Base-by-base conservation (phyloP, 2,329 filamentous ascomycete genomes). In the Westerdykella ornata region DNA sequence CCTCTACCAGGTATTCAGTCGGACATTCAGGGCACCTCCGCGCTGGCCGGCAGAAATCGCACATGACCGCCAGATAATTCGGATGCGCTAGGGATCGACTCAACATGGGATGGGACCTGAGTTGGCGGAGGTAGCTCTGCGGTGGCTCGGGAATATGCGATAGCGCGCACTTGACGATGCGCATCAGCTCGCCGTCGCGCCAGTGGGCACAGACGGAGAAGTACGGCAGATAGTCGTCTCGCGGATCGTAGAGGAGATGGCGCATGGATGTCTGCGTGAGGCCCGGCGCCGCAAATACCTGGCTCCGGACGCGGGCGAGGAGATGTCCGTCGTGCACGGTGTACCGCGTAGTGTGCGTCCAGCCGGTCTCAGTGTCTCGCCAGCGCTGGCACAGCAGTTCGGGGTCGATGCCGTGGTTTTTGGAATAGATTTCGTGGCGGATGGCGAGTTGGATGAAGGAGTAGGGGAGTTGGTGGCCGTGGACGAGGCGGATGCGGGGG, bases 141-240 rank as follows among this genome's bases (percentile, higher is more conserved):
- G 70, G 67, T 5, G 68, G 65, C 0, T 67, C 59, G 0, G 77
- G 77, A 26, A 82, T 72, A 48, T 82, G 78, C 9, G 63, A 65
- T 9, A 82, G 63, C 3, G 77, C 77, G 54, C 78, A 82, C 62
- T 82, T 82, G 50, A 76, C 78, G 26, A 76, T 63, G 13, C 73
- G 68, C 68, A 79, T 80, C 13, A 82, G 63, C 28, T 78, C 68
- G 14, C 78, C 78, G 46, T 81, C 75, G 14, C 72, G 69, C 78
- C 78, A 82, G 56, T 82, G 78, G 1, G 75, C 70, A 49, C 78
- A 82, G 1, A 72, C 74, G 9, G 75, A 78, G 60, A 82, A 82
- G 56, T 76, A 82, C 0, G 78, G 78, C 39, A 68, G 73, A 60
- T 79, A 81, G 51, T 81, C 77, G 38, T 77, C 73, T 43, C 75